These are phyloP conservation scores for Herpetomonas samuelpessoai DNA, from an alignment of 208 protist genomes.

Conservation along the genomic window DNA sequence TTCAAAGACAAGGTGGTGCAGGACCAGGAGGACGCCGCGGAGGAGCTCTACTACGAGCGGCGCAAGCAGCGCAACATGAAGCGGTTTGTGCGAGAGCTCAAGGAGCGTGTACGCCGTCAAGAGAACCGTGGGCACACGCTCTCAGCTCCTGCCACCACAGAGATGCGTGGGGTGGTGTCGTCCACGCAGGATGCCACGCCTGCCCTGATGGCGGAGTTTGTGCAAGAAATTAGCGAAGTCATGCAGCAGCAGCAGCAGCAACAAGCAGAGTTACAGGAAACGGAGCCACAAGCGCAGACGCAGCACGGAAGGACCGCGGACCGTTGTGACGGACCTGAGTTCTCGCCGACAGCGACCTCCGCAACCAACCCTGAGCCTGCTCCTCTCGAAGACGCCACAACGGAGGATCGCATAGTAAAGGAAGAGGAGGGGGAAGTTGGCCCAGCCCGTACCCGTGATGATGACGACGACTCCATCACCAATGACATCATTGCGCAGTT, in stretches of 20 bases:
- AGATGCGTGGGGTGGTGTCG: background rate
- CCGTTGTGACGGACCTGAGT: too few species aligned
- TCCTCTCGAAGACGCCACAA: too few species aligned
- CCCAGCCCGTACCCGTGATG: background rate
- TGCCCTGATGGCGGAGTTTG: background rate
- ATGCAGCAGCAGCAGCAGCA: background rate
- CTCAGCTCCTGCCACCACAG: too few species aligned
- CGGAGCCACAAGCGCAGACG: too few species aligned
- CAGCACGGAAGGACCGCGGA: too few species aligned
- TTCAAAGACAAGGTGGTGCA: conserved; percentile 22
- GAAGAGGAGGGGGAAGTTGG: too few species aligned
- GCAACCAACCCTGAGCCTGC: too few species aligned
- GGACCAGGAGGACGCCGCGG: conserved; percentile 11
- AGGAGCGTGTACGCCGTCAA: background rate
- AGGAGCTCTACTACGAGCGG: conserved; percentile 13
- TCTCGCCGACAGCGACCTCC: background rate
- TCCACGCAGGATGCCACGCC: background rate
- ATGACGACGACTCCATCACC: background rate
- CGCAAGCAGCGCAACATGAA: background rate
- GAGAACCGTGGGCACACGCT: background rate
- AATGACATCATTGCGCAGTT: background rate
- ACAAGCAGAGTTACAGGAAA: too few species aligned
- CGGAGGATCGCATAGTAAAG: too few species aligned
- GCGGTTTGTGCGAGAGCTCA: background rate
- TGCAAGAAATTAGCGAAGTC: background rate